A percentile compares a stretch with the other conserved stretches of the same genome.
These are phyloP conservation scores for Peribolospora baueri DNA, from an alignment of 768 basidiomycete genomes.

Conservation along the genomic window DNA sequence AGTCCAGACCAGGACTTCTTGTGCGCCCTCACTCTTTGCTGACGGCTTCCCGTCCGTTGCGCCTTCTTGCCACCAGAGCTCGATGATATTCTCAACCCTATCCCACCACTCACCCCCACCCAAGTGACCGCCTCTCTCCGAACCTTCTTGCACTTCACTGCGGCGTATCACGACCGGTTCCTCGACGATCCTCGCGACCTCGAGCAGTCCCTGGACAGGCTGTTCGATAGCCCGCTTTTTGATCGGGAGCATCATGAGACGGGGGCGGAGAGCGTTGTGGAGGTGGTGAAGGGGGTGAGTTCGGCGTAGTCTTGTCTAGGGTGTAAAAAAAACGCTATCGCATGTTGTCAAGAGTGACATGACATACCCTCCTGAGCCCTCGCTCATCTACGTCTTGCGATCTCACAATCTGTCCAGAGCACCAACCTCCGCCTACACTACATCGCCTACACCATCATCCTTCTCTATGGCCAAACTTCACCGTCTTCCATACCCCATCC, in stretches of 20 bases:
- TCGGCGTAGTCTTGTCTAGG: neutral
- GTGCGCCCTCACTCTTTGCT: too few relatives aligned
- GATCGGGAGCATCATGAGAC: slow-evolving; percentile 19
- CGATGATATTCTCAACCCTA: too few relatives aligned
- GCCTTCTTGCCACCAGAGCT: too few relatives aligned
- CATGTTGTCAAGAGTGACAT: slow-evolving; percentile 2
- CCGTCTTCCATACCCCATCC: slow-evolving; percentile 41
- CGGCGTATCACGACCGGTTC: too few relatives aligned
- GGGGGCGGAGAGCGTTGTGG: neutral
- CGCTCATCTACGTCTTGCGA: slow-evolving; percentile 6
- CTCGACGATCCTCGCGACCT: slow-evolving; percentile 27
- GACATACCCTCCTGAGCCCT: slow-evolving; percentile 4
- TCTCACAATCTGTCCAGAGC: slow-evolving; percentile 26
- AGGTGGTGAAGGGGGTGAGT: slow-evolving; percentile 1
- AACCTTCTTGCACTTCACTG: too few relatives aligned
- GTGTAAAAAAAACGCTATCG: neutral
- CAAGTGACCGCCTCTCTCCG: too few relatives aligned
- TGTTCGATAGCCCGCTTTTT: slow-evolving; percentile 70
- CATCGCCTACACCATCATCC: slow-evolving; percentile 52
- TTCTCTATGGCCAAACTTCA: slow-evolving; percentile 36
- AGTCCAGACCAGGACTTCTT: too few relatives aligned
- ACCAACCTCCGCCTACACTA: slow-evolving; percentile 66
- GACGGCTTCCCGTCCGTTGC: too few relatives aligned
- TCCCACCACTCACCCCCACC: too few relatives aligned
- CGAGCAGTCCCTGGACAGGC: slow-evolving; percentile 49